phyloP scores from a whole-genome alignment of 345 rosid species.

The Turnera subulata region DNA sequence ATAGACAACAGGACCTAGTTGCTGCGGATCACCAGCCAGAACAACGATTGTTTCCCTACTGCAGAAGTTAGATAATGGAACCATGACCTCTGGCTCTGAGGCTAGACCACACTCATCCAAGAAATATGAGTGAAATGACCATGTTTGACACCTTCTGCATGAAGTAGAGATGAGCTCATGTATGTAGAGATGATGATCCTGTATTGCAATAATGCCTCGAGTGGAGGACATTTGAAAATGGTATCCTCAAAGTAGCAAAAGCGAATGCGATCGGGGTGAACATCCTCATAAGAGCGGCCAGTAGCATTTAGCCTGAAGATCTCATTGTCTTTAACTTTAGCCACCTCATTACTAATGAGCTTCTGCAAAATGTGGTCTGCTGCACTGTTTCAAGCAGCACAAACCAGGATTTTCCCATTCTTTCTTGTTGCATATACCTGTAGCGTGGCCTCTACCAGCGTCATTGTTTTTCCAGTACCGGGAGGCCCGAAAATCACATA shows the following conservation, averaged over 20 bases:
- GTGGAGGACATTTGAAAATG: constrained; percentile 65
- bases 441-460: constrained; percentile 67
- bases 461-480: constrained; percentile 91
- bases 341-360: constrained; percentile 42
- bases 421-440: constrained; percentile 49
- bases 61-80: constrained; percentile 62
- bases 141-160: constrained; percentile 56
- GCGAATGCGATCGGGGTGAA: constrained; percentile 49
- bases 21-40: constrained; percentile 92
- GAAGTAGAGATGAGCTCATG: constrained; percentile 70
- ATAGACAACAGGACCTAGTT: constrained; percentile 78
- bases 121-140: constrained; percentile 86
- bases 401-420: constrained; percentile 55
- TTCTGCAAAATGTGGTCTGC: constrained; percentile 76
- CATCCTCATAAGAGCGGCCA: constrained; percentile 62
- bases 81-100: constrained; percentile 86
- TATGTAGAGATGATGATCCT: constrained; percentile 69
- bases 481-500: constrained; percentile 91
- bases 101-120: constrained; percentile 91
- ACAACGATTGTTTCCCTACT: constrained; percentile 60
- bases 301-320: constrained; percentile 82
- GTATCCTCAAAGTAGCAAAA: constrained; percentile 63
- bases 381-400: constrained; percentile 86
- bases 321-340: constrained; percentile 44
- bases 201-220: constrained; percentile 41